Percentiles rank a stretch among this genome's conserved stretches.
Conservation (phyloP, 169 alveolate species). For the Haemoproteus tartakovskyi region DNA sequence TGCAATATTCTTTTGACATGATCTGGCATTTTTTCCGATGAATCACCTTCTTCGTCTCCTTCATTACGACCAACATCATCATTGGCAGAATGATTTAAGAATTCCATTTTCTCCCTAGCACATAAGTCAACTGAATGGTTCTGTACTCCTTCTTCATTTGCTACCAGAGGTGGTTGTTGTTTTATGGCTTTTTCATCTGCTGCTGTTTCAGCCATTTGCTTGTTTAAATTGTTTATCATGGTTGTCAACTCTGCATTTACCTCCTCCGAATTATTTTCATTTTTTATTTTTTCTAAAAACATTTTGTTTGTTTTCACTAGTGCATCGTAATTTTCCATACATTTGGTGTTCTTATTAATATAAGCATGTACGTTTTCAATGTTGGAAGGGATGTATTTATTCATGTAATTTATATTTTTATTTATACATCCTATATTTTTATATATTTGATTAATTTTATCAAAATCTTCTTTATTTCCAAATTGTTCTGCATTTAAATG, state of each 20-base stretch:
- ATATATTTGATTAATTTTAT: constrained; percentile 33
- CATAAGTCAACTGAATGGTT: background rate
- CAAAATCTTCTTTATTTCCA: constrained; percentile 29
- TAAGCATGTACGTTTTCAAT: constrained; percentile 8
- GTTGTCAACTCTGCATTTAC: constrained; percentile 10
- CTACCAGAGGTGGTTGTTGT: background rate
- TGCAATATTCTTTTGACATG: constrained; percentile 49
- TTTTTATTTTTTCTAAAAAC: constrained; percentile 12
- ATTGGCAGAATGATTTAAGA: background rate
- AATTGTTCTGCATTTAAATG: constrained; percentile 3
- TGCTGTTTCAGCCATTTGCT: background rate
- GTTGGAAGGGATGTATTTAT: constrained; percentile 18
- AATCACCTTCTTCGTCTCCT: constrained; percentile 9
- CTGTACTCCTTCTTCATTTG: background rate
- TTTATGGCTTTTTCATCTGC: background rate
- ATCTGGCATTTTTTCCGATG: constrained; percentile 34
- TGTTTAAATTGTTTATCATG: constrained; percentile 15
- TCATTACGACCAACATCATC: background rate
- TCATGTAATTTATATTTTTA: constrained; percentile 43
- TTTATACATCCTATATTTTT: constrained; percentile 37
- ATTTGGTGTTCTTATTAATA: constrained; percentile 1
- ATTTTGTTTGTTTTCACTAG: constrained; percentile 3
- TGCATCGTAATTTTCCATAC: constrained; percentile 15
- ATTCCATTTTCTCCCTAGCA: background rate
- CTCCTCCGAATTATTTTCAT: constrained; percentile 1